phyloP scores from a whole-genome alignment of 257 asterid genomes.

The Jaltomata sinuosa region DNA sequence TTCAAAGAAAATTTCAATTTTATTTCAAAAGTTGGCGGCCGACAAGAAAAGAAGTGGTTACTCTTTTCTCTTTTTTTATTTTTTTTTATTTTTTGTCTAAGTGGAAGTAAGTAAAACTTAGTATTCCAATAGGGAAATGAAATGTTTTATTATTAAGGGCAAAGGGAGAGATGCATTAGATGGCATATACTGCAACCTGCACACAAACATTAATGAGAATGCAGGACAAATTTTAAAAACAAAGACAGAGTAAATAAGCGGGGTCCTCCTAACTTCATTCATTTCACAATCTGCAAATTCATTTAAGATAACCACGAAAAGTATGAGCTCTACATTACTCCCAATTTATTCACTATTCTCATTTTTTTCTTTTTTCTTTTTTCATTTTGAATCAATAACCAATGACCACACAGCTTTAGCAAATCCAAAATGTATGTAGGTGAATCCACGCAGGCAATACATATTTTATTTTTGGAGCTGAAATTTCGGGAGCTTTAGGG shows the following conservation, averaged over 20 bases:
- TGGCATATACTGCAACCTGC: neutral
- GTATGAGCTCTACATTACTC: slow-evolving; percentile 10
- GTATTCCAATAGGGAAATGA: neutral
- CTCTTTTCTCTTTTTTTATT: neutral
- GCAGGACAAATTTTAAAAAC: slow-evolving; percentile 10
- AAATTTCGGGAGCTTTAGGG: slow-evolving; percentile 9
- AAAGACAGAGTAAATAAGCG: slow-evolving; percentile 8
- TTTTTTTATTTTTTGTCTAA: neutral
- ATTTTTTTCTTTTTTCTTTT: neutral
- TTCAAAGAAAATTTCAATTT: neutral
- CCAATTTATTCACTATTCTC: neutral
- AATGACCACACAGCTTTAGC: neutral
- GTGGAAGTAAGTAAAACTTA: neutral
- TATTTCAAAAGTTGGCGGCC: neutral
- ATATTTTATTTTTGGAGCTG: neutral
- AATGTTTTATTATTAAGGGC: neutral
- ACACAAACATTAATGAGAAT: neutral
- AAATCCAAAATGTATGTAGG: neutral
- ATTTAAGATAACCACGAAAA: slow-evolving; percentile 20
- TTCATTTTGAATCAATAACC: neutral
- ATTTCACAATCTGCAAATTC: slow-evolving; percentile 12
- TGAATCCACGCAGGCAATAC: neutral
- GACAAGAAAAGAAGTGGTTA: neutral
- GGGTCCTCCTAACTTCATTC: slow-evolving; percentile 22
- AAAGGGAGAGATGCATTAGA: neutral